phyloP scores from a whole-genome alignment of 2,329 filamentous ascomycete genomes.

The Hymenoscyphus repandus region DNA sequence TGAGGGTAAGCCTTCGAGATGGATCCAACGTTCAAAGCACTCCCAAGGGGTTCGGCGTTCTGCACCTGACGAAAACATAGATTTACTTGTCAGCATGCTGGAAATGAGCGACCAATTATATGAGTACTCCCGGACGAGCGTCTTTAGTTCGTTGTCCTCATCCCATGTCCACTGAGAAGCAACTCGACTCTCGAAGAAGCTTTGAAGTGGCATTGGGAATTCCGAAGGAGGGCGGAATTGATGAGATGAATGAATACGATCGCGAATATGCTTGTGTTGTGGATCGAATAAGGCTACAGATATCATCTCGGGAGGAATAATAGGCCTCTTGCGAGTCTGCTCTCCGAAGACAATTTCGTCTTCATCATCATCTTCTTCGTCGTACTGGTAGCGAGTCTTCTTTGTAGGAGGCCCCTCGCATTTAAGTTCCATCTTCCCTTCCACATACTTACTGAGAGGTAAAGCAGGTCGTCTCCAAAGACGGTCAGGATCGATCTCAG shows the following conservation, averaged over 20 bases:
- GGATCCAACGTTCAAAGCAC: constrained; percentile 96
- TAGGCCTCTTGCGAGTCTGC: constrained; percentile 26
- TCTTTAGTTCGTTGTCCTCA: constrained; percentile 86
- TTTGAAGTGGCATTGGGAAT: constrained; percentile 81
- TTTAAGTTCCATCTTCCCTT: constrained; percentile 70
- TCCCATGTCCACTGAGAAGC: constrained; percentile 87
- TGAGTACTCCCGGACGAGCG: constrained; percentile 82
- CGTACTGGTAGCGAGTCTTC: constrained; percentile 77
- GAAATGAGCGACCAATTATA: constrained; percentile 98
- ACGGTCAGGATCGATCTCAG: constrained; percentile 61
- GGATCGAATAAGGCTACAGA: constrained; percentile 84
- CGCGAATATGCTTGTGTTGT: constrained; percentile 83
- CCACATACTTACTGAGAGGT: constrained; percentile 81
- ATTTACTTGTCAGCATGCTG: constrained; percentile 68
- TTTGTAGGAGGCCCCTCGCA: constrained; percentile 64
- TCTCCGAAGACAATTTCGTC: constrained; percentile 39
- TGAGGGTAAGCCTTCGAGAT: constrained; percentile 80
- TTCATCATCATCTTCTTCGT: constrained; percentile 63
- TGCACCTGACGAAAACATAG: constrained; percentile 74
- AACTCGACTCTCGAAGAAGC: constrained; percentile 81
- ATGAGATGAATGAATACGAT: constrained; percentile 84
- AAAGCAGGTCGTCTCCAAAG: constrained; percentile 72
- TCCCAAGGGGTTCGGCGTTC: constrained; percentile 96
- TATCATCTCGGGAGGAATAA: constrained; percentile 62
- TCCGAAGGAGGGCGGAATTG: constrained; percentile 92